phyloP scores from a whole-genome alignment of 352 stramenopile genomes.

The Globisporangium perplexum region DNA sequence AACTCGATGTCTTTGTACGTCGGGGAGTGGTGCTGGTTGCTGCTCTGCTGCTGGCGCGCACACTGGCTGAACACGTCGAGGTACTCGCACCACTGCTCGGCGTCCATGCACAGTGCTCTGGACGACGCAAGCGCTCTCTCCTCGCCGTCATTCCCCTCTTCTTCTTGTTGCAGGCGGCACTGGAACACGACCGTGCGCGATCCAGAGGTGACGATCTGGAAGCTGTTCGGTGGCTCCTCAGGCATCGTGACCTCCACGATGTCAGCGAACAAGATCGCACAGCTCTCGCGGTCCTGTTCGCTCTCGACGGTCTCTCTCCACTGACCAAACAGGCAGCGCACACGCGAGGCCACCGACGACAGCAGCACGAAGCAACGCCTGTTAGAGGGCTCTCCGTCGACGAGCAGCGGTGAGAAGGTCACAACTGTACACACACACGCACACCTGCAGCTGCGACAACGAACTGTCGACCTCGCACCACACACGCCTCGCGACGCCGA shows the following conservation, averaged over 20 bases:
- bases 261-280: constrained; percentile 24
- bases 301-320: constrained; percentile 31
- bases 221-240: constrained; percentile 20
- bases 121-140: not conserved
- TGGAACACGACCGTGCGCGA: constrained; percentile 43
- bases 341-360: not conserved
- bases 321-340: constrained; percentile 7
- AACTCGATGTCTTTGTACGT: not conserved
- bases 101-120: constrained; percentile 8
- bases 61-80: constrained; percentile 40
- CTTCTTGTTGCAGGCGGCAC: constrained; percentile 15
- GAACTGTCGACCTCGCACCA: constrained; percentile 49
- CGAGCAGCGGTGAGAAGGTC: not conserved
- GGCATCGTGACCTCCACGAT: constrained; percentile 22
- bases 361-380: not conserved
- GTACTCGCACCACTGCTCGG: constrained; percentile 47
- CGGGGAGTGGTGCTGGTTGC: constrained; percentile 11
- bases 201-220: constrained; percentile 29
- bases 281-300: constrained; percentile 5
- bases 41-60: constrained; percentile 15
- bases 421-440: not conserved
- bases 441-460: constrained; percentile 31
- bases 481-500: constrained; percentile 35
- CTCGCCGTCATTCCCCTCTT: not conserved
- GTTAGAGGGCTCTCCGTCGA: not conserved